phyloP scores from a whole-genome alignment of 1,284 basidiomycete genomes.

The Ustilago vetiveriae region DNA sequence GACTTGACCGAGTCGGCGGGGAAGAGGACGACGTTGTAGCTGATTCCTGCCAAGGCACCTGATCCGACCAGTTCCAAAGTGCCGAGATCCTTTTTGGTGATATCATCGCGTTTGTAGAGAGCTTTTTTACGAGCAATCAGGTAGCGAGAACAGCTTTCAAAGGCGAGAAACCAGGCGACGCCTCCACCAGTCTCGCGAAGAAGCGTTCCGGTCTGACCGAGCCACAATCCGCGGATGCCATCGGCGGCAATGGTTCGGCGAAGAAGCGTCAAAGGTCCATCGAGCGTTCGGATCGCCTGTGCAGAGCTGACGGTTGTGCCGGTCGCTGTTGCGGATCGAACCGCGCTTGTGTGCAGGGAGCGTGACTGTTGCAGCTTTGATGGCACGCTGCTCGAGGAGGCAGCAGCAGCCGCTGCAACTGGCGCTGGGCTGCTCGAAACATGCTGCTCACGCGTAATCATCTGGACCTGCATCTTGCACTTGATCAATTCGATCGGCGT shows the following conservation, averaged over 20 bases:
- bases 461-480: constrained; percentile 95
- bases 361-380: constrained; percentile 28
- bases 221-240: constrained; percentile 83
- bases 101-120: constrained; percentile 62
- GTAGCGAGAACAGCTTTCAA: constrained; percentile 71
- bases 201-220: constrained; percentile 81
- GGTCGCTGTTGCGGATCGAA: constrained; percentile 7
- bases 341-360: constrained; percentile 21
- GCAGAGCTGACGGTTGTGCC: neutral
- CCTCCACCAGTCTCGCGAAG: constrained; percentile 87
- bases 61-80: constrained; percentile 84
- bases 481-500: constrained; percentile 92
- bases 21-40: constrained; percentile 74
- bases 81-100: constrained; percentile 71
- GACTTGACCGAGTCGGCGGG: constrained; percentile 91
- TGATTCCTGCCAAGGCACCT: constrained; percentile 85
- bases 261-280: constrained; percentile 79
- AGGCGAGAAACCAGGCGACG: constrained; percentile 86
- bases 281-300: constrained; percentile 61
- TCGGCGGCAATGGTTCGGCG: constrained; percentile 74
- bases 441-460: constrained; percentile 72
- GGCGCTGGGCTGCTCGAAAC: constrained; percentile 46
- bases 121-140: constrained; percentile 42
- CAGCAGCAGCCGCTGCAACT: constrained; percentile 25
- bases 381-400: no score